Base-by-base conservation (phyloP, 129 eudicot species). In the Ambrosia artemisiifolia region DNA sequence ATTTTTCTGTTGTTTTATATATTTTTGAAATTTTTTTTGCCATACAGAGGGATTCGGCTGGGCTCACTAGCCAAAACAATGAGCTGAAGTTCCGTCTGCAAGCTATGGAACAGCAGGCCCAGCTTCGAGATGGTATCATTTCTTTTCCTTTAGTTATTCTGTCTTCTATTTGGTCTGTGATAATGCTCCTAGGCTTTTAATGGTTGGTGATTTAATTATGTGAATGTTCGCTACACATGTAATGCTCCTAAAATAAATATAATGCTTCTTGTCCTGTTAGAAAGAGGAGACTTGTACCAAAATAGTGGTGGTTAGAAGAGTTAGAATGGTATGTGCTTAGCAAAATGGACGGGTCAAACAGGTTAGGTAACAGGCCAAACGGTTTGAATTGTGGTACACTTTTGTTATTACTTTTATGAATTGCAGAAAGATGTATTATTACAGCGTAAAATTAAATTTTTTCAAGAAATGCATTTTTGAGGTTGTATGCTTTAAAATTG, bases 71-170 rank as follows among this genome's bases (percentile, higher is more conserved):
- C 69, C 91, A 88, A 71, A 95, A 95, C 70, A 86, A 83, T 14
- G 97, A 95, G 81, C 84, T 95, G 61, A 95, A 91, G 89, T 86
- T 90, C 69, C 99, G 99, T 36, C 74, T 95, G 70, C 96, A 90
- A 81, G 94, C 99, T 76, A 90, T 90, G 99, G 94, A 95, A 69
- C 99, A 90, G 70, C 97, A 95, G 78, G 91, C 96, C 34, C 96
- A 88, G 72, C 99, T 95, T 60, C 95, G 99, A 64, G 96, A 95
- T 78, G 99, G 98, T 94, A 87, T 24, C 28, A 24, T 24, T 24
- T 24, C 28, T 24, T 24, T 24, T 48, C 49, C 49, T 9, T 44
- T 68, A 64, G 5, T 61, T 70, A 12, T 57, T 14, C 30, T 49
- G 35, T 49, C 38, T 34, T 53, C n/a, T 64, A 24, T 67, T 47